Conservation (phyloP, 208 protist species). For the Blastocrithidia nonstop region DNA sequence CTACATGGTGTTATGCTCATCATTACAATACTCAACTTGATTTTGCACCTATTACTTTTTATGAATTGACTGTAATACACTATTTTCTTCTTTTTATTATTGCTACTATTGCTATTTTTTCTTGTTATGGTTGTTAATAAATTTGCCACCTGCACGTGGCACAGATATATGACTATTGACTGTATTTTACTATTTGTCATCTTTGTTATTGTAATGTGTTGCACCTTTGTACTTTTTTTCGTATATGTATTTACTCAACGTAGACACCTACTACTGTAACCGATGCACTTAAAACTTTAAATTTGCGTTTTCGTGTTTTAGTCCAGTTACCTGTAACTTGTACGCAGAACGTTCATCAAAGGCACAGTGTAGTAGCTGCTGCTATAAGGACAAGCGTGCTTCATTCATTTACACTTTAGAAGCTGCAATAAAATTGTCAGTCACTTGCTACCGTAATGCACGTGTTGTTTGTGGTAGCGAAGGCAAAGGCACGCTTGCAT, state of each 20-base stretch:
- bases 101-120: too few species aligned
- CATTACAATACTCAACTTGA: not conserved
- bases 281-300: conserved; percentile 19
- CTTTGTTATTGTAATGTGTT: conserved; percentile 6
- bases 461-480: not conserved
- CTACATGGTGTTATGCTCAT: not conserved
- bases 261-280: conserved; percentile 22
- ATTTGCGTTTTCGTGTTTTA: conserved; percentile 26
- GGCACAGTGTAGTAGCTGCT: conserved; percentile 44
- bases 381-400: conserved; percentile 40
- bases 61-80: too few species aligned
- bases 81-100: too few species aligned
- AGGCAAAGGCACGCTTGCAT: too few species aligned
- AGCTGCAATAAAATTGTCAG: conserved; percentile 33
- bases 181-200: too few species aligned
- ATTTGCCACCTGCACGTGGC: too few species aligned
- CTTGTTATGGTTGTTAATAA: too few species aligned
- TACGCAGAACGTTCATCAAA: conserved; percentile 61
- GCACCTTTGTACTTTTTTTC: conserved; percentile 39
- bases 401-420: conserved; percentile 34
- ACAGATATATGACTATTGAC: too few species aligned
- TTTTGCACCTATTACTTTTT: not conserved
- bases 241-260: conserved; percentile 51
- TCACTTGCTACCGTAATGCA: conserved; percentile 8
- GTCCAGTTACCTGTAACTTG: conserved; percentile 32